Evolutionary conservation across 169 alveolate genomes (phyloP).

Genomic region (Pseudocohnilembus persalinus): DNA sequence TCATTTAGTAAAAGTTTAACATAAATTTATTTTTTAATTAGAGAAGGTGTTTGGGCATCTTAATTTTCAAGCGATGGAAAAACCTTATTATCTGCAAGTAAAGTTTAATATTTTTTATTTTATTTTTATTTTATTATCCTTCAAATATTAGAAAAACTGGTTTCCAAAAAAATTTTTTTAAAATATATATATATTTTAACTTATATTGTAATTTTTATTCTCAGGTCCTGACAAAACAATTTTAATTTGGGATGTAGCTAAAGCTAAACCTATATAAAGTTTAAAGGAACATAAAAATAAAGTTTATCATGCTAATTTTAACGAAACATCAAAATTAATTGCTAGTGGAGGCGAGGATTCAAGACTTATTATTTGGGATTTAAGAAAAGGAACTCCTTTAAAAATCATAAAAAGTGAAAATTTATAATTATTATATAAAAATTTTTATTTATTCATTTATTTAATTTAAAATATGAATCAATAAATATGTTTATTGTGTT

Average conservation of each 20-base stretch:
- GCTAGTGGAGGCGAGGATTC: constrained; percentile 50
- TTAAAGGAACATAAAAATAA: constrained; percentile 46
- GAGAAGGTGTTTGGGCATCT: constrained; percentile 47
- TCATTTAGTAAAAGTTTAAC: too few species aligned
- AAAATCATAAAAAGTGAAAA: constrained; percentile 14
- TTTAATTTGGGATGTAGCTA: constrained; percentile 39
- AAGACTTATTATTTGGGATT: constrained; percentile 43
- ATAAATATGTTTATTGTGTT: constrained; percentile 11
- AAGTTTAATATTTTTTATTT: too few species aligned
- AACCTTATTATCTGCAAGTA: constrained; percentile 21
- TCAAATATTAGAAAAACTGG: too few species aligned
- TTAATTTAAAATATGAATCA: not conserved
- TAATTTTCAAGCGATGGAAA: constrained; percentile 38
- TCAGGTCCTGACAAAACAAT: constrained; percentile 41
- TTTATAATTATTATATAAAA: too few species aligned
- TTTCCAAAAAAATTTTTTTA: too few species aligned
- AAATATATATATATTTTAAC: too few species aligned
- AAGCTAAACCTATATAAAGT: constrained; percentile 14
- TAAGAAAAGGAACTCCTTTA: constrained; percentile 31
- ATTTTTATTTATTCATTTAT: too few species aligned
- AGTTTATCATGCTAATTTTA: constrained; percentile 5
- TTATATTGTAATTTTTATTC: too few species aligned
- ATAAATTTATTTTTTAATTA: not conserved
- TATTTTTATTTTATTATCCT: too few species aligned
- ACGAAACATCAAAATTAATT: constrained; percentile 27